A percentile compares a stretch with the other conserved stretches of the same genome.
Conservation (phyloP, 345 rosid species). For the Eucalyptus lansdowneana region DNA sequence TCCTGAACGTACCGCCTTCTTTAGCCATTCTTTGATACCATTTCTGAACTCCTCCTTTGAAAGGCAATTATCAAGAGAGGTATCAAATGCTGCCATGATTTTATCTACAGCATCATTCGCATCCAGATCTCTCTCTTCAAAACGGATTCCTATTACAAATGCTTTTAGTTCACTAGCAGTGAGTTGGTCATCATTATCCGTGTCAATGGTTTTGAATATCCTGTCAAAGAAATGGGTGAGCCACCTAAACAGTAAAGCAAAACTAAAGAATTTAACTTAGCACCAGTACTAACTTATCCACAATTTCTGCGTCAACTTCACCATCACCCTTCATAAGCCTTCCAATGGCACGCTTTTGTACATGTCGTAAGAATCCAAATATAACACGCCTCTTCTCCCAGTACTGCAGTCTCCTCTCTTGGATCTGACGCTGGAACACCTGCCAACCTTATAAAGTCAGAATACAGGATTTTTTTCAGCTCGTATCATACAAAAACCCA, state of each 20-base stretch:
- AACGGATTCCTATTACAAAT: conserved; percentile 65
- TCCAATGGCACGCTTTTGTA: conserved; percentile 56
- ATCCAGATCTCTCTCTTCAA: conserved; percentile 68
- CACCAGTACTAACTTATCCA: conserved; percentile 34
- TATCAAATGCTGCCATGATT: conserved; percentile 64
- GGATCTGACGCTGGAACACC: conserved; percentile 37
- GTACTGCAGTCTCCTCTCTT: conserved; percentile 13
- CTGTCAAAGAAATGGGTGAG: conserved; percentile 14
- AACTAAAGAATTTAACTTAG: not conserved
- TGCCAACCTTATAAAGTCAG: not conserved
- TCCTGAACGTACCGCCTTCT: conserved; percentile 21
- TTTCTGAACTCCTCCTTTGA: conserved; percentile 29
- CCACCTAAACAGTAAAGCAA: not conserved
- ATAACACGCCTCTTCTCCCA: conserved; percentile 44
- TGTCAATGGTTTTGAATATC: conserved; percentile 62
- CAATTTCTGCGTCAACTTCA: conserved; percentile 32
- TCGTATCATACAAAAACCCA: not conserved
- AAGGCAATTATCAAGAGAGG: conserved; percentile 21
- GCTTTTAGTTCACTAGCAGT: conserved; percentile 62
- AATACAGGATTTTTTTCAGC: not conserved
- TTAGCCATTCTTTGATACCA: conserved; percentile 59
- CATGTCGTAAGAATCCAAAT: conserved; percentile 63
- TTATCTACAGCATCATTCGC: conserved; percentile 53
- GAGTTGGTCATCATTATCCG: conserved; percentile 27
- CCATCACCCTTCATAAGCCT: conserved; percentile 57